Conservation (phyloP, 2,329 filamentous ascomycete genomes). For the Aspergillus fructus region DNA sequence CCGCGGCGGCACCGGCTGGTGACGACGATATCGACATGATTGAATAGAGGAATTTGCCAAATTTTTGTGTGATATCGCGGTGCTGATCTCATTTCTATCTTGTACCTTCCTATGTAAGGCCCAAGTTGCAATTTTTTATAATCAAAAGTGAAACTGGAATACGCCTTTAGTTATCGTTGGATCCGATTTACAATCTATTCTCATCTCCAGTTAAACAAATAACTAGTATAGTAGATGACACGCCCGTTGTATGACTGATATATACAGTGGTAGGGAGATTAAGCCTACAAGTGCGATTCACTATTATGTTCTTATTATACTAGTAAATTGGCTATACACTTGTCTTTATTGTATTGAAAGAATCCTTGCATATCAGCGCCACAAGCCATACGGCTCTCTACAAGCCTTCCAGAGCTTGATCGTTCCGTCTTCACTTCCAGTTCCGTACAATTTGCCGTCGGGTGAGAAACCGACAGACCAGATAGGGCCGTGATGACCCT, state of each 20-base stretch:
- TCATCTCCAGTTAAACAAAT: neutral
- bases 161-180: neutral
- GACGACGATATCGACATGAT: conserved; percentile 71
- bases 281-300: neutral
- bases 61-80: neutral
- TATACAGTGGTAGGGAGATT: too few relatives aligned
- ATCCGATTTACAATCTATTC: neutral
- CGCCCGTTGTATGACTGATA: too few relatives aligned
- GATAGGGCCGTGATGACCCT: conserved; percentile 94
- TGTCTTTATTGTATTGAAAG: neutral
- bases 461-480: conserved; percentile 96
- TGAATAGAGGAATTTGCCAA: conserved; percentile 29
- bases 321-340: neutral
- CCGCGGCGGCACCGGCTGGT: conserved; percentile 32
- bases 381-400: conserved; percentile 63
- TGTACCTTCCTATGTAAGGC: neutral
- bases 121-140: neutral
- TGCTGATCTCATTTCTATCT: neutral
- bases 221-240: too few relatives aligned
- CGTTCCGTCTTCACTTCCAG: conserved; percentile 93
- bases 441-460: conserved; percentile 93
- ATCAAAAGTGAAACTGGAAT: neutral
- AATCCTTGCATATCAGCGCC: conserved; percentile 47
- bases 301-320: neutral
- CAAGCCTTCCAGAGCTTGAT: conserved; percentile 85